These are phyloP conservation scores for Barnettozyma sp. DNA, from an alignment of 805 yeast species.

Conservation along the genomic window DNA sequence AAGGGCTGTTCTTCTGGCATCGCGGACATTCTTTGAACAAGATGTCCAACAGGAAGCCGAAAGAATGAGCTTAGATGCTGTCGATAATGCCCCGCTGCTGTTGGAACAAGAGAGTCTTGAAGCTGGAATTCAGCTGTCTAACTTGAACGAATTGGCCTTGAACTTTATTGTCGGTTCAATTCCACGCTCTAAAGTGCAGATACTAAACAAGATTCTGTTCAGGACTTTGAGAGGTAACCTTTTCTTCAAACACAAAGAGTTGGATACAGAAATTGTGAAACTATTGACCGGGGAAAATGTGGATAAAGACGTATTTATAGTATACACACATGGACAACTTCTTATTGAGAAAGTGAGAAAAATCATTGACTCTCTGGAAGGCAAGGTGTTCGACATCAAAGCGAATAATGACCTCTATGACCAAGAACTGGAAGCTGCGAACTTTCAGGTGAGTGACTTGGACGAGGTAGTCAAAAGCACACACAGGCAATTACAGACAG, in stretches of 20 bases:
- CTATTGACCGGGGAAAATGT: conserved; percentile 46
- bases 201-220: conserved; percentile 82
- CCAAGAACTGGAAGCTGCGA: conserved; percentile 23
- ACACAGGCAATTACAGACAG: conserved; percentile 63
- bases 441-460: conserved; percentile 33
- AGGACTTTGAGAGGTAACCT: conserved; percentile 90
- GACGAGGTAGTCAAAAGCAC: conserved; percentile 59
- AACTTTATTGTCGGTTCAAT: conserved; percentile 65
- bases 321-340: conserved; percentile 85
- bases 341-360: conserved; percentile 66
- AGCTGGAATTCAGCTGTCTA: conserved; percentile 26
- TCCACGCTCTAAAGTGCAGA: conserved; percentile 57
- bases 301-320: conserved; percentile 76
- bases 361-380: conserved; percentile 88
- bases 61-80: conserved; percentile 30
- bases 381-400: conserved; percentile 56
- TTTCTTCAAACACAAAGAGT: conserved; percentile 65
- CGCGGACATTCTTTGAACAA: conserved; percentile 41
- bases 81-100: conserved; percentile 33
- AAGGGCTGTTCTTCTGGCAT: conserved; percentile 50
- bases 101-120: conserved; percentile 33
- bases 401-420: conserved; percentile 33
- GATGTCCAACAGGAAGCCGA: conserved; percentile 27
- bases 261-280: conserved; percentile 64
- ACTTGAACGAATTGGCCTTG: conserved; percentile 21